These are phyloP conservation scores for Suhomyces panamericanus DNA, from an alignment of 1,139 yeast genomes.

Conservation along the genomic window DNA sequence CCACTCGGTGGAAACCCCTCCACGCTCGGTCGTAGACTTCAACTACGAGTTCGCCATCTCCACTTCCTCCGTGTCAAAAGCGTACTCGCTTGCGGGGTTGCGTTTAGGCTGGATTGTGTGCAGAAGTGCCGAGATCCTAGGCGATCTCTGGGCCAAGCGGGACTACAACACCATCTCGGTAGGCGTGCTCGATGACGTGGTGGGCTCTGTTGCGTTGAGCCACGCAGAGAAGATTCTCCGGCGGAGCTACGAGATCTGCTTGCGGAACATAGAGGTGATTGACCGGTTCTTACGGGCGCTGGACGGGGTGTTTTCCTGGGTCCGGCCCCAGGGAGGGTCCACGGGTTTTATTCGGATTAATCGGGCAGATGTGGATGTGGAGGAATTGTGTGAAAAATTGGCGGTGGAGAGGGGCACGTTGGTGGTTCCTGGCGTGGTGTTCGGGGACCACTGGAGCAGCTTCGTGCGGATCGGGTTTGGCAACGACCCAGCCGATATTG, in stretches of 20 bases:
- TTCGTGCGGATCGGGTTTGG: constrained; percentile 53
- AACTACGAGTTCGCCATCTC: constrained; percentile 47
- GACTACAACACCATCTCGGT: constrained; percentile 57
- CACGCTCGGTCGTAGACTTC: constrained; percentile 44
- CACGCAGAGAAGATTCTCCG: constrained; percentile 35
- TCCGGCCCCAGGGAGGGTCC: constrained; percentile 51
- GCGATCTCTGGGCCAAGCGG: constrained; percentile 41
- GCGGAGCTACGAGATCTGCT: constrained; percentile 41
- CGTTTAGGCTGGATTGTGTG: constrained; percentile 56
- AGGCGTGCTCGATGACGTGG: constrained; percentile 48
- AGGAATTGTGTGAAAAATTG: constrained; percentile 35
- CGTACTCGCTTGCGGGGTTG: constrained; percentile 56
- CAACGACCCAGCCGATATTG: constrained; percentile 33
- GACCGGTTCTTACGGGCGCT: constrained; percentile 33
- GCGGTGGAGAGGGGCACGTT: constrained; percentile 37
- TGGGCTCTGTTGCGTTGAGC: constrained; percentile 46
- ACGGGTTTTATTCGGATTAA: constrained; percentile 45
- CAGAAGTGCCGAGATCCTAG: constrained; percentile 29
- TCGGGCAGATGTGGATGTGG: constrained; percentile 28
- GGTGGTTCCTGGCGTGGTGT: constrained; percentile 55
- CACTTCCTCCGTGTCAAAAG: constrained; percentile 56
- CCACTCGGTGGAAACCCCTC: constrained; percentile 34
- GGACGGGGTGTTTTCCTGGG: constrained; percentile 38
- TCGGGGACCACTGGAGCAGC: constrained; percentile 37
- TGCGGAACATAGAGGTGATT: constrained; percentile 34